phyloP scores from a whole-genome alignment of 345 rosid species.

The Citrus inodora region DNA sequence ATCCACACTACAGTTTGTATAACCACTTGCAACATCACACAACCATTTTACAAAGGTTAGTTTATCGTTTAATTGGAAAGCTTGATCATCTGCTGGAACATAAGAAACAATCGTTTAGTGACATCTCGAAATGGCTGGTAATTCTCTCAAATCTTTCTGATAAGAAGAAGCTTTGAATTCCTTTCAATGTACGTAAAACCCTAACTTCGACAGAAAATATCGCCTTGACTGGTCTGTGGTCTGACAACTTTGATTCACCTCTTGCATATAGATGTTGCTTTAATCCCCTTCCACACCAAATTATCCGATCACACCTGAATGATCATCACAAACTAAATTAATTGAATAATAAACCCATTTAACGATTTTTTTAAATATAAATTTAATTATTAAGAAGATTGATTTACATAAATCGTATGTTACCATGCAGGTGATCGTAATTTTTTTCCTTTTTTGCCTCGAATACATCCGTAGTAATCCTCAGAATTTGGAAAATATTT shows the following conservation, averaged over 20 bases:
- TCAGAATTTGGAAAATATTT: constrained; percentile 67
- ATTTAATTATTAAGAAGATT: neutral
- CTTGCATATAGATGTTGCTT: constrained; percentile 60
- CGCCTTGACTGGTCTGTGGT: constrained; percentile 79
- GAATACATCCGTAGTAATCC: constrained; percentile 51
- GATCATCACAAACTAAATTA: neutral
- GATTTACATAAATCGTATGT: neutral
- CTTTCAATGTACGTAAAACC: constrained; percentile 16
- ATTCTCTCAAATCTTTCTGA: constrained; percentile 54
- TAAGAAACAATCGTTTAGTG: constrained; percentile 27
- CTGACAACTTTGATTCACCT: constrained; percentile 66
- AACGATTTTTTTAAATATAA: too few species aligned
- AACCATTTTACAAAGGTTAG: neutral
- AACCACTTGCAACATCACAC: neutral
- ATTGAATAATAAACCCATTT: neutral
- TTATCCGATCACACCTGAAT: constrained; percentile 71
- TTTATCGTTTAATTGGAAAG: constrained; percentile 3
- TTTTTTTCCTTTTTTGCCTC: constrained; percentile 49
- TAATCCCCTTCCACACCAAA: constrained; percentile 62
- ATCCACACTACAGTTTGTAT: too few species aligned
- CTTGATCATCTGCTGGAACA: constrained; percentile 30
- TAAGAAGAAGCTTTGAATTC: constrained; percentile 40
- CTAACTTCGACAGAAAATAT: constrained; percentile 48
- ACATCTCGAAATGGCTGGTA: constrained; percentile 19
- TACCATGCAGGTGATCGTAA: constrained; percentile 83